Base-by-base conservation (phyloP, 1,139 yeast species). In the Geotrichum histeridarum region DNA sequence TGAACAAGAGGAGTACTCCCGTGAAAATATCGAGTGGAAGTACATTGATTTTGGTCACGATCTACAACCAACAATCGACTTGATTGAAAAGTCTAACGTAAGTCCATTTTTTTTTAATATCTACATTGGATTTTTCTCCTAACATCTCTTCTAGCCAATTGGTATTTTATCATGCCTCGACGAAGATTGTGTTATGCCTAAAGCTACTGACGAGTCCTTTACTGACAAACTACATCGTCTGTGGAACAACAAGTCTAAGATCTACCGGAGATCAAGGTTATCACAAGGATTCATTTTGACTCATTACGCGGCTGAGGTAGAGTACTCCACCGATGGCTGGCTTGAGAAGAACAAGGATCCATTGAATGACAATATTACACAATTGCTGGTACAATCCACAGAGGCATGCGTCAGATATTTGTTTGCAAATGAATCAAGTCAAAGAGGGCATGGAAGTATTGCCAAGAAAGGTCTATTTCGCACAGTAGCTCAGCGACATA, bases 271-370 rank as follows among this genome's bases (percentile, higher is more conserved):
- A 27, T 86, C 93, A 54, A 84, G 86, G 61, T 64, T 73, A 15
- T 67, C 67, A 17, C 72, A 69, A 52, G 78, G 78, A 1, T 94
- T 94, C 64, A 77, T 89, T 9, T 75, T 94, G 35, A 84, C 86
- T 57, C 99, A 94, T 71, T 93, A 93, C 70, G 99, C 99, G 22
- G 98, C 96, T 7, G 84, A 82, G 59, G 99, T 94, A 33, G 96
- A 91, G 63, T 94, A 94, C 69, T 81, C 86, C 48, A 86, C 91
- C 18, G 93, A 86, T 33, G 91, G 91, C 42, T 94, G 99, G 99
- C 74, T 94, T 31, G 91, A 89, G 61, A 94, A 93, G 71, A 94
- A 94, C 68, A 87, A 89, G 61, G 99, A 94, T 67, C 99, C 99
- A 0, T 76, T 94, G 37, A 87, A 84, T 64, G 95, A 89, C 54